A percentile compares a stretch with the other conserved stretches of the same genome.
These are phyloP conservation scores for Wakefieldia striispora DNA, from an alignment of 768 basidiomycete genomes.

Conservation along the genomic window DNA sequence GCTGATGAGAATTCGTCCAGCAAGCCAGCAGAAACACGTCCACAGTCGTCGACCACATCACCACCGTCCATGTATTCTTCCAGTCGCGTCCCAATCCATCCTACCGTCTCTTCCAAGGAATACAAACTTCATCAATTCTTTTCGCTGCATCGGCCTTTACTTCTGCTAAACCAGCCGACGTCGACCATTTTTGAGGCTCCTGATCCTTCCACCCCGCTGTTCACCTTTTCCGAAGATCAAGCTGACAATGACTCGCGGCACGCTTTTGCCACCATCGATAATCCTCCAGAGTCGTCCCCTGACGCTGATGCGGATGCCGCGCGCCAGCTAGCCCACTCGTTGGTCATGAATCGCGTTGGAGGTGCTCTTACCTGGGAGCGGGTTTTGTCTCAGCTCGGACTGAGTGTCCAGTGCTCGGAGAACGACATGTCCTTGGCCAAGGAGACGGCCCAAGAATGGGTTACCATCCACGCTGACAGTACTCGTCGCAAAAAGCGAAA, in stretches of 20 bases:
- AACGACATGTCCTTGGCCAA: conserved; percentile 51
- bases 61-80: conserved; percentile 12
- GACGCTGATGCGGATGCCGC: conserved; percentile 82
- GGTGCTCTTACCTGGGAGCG: conserved; percentile 67
- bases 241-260: conserved; percentile 28
- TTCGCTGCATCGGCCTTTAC: conserved; percentile 74
- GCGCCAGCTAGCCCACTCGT: conserved; percentile 70
- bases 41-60: conserved; percentile 17
- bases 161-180: conserved; percentile 63
- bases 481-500: conserved; percentile 80
- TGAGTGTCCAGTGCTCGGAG: conserved; percentile 50
- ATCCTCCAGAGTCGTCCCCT: conserved; percentile 47
- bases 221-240: conserved; percentile 17
- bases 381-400: conserved; percentile 61
- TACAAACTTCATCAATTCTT: conserved; percentile 85
- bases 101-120: conserved; percentile 59
- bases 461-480: conserved; percentile 72
- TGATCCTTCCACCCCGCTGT: conserved; percentile 17
- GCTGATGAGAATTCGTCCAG: conserved; percentile 29
- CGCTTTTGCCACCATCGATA: conserved; percentile 34
- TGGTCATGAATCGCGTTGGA: conserved; percentile 66
- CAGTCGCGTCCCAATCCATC: conserved; percentile 40
- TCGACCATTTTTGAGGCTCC: conserved; percentile 49
- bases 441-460: conserved; percentile 57
- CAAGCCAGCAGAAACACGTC: conserved; percentile 22